A percentile compares a stretch with the other conserved stretches of the same genome.
These are phyloP conservation scores for Rhizodiscina lignyota DNA, from an alignment of 495 filamentous ascomycete species.

Conservation along the genomic window DNA sequence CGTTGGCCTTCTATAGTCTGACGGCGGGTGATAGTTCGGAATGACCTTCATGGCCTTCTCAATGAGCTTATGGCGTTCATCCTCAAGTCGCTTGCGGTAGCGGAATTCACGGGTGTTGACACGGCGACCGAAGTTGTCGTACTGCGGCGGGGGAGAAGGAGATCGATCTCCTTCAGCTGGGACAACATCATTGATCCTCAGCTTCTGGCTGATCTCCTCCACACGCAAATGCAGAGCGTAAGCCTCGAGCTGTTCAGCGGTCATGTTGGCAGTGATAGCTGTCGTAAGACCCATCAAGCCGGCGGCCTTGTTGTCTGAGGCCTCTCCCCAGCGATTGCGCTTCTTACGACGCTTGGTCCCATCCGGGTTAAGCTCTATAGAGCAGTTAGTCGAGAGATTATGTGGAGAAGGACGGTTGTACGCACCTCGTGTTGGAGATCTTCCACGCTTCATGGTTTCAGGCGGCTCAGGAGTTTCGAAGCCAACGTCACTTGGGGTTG, in stretches of 20 bases:
- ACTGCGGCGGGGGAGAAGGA: constrained; percentile 87
- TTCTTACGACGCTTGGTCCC: constrained; percentile 80
- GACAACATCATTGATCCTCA: constrained; percentile 94
- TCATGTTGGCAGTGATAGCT: constrained; percentile 92
- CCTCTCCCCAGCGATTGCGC: constrained; percentile 94
- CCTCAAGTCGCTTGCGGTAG: constrained; percentile 92
- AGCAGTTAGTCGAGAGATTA: constrained; percentile 35
- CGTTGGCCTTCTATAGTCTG: constrained; percentile 92
- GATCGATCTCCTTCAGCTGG: constrained; percentile 92
- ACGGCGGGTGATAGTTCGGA: constrained; percentile 92
- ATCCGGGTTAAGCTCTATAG: constrained; percentile 34
- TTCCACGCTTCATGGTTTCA: constrained; percentile 45
- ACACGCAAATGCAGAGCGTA: constrained; percentile 91
- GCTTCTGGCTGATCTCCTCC: constrained; percentile 97
- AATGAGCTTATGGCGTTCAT: constrained; percentile 93
- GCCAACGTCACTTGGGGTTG: constrained; percentile 31
- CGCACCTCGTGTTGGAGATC: constrained; percentile 53
- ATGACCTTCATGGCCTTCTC: constrained; percentile 98
- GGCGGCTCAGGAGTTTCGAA: constrained; percentile 40
- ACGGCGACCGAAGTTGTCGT: constrained; percentile 97
- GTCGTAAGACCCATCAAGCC: constrained; percentile 95
- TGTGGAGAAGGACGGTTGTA: no score
- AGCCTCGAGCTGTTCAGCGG: constrained; percentile 90
- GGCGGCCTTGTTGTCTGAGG: constrained; percentile 91
- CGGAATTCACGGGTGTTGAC: constrained; percentile 96